phyloP scores from a whole-genome alignment of 1,284 basidiomycete species.

The Schizophyllum amplum region DNA sequence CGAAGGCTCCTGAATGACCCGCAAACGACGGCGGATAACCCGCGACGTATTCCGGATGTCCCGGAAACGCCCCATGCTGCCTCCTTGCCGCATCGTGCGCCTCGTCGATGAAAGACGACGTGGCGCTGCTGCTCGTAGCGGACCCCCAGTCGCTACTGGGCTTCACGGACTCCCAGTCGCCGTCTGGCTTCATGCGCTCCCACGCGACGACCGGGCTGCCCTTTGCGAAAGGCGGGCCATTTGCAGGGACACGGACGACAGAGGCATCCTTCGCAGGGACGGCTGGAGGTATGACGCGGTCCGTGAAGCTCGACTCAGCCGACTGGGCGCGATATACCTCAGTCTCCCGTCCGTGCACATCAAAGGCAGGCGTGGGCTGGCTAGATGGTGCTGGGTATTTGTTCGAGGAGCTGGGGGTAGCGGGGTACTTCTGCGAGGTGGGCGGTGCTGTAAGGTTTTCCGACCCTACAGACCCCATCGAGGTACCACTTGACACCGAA shows the following conservation, averaged over 20 bases:
- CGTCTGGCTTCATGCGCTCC: not conserved
- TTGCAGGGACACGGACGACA: not conserved
- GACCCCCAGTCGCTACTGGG: not conserved
- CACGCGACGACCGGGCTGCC: not conserved
- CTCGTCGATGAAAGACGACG: not conserved
- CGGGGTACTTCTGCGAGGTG: not conserved
- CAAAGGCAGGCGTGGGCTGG: not conserved
- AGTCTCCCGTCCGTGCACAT: not conserved
- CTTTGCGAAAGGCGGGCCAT: not conserved
- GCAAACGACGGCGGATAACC: too few relatives aligned
- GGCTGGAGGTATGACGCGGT: not conserved
- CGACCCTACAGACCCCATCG: too few relatives aligned
- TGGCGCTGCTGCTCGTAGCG: not conserved
- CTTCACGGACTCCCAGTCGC: not conserved
- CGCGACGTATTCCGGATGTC: too few relatives aligned
- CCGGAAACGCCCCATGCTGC: not conserved
- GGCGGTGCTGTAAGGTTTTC: not conserved
- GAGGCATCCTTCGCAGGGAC: not conserved
- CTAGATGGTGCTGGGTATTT: too few relatives aligned
- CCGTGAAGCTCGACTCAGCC: not conserved
- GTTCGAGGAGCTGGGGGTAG: not conserved
- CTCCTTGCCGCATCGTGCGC: not conserved
- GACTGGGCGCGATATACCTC: not conserved
- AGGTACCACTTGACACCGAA: too few relatives aligned
- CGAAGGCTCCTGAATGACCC: too few relatives aligned